Evolutionary conservation across 1,284 basidiomycete species (phyloP), one percentile per base, ranked within the genome.

Genomic region (Malassezia furfur): DNA sequence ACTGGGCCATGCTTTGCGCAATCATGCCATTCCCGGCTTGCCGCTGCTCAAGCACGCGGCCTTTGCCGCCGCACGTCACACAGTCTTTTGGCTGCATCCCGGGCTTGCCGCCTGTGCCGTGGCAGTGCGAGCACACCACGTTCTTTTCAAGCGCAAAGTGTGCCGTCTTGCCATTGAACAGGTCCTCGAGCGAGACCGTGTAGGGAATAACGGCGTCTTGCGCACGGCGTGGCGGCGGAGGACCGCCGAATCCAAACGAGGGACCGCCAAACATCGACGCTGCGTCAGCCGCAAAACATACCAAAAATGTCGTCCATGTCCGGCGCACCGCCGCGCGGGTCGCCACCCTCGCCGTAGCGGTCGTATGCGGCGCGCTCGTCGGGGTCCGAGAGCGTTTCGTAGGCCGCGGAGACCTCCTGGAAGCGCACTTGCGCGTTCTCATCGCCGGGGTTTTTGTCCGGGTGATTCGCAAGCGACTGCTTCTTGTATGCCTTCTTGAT

Each of bases 61-160:
- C 88, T 72, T 85, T 86, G 17, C 91, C 91, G 44, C 86, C 83
- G 65, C 91, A 96, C 57, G 81, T 83, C 48, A 80, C 80, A 74
- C 91, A 96, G 45, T 81, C 78, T 70, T 85, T 88, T 10, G 86
- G 84, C 70, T 87, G 87, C 31, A 86, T 85, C 53, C 81, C 85
- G 4, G 84, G 83, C 63, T 83, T 84, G 10, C 84, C 87, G 39
- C 91, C 91, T 48, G 86, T 87, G 82, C 91, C 91, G 74, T 85
- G 83, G 75, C 93, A 98, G 6, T 78, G 76, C 21, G 79, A 79
- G 76, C 91, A 96, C 6, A 87, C 78, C 12, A 85, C 78, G 71
- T 91, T 84, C 68, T 88, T 85, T 76, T 91, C 87, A 78, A 96
- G 83, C 65, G 85, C 87, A 79, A 96, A 85, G 70, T 85, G 86